A percentile compares a stretch with the other conserved stretches of the same genome.
phyloP scores from a whole-genome alignment of 768 basidiomycete genomes.

The Chalciporus sphaerocephalus region DNA sequence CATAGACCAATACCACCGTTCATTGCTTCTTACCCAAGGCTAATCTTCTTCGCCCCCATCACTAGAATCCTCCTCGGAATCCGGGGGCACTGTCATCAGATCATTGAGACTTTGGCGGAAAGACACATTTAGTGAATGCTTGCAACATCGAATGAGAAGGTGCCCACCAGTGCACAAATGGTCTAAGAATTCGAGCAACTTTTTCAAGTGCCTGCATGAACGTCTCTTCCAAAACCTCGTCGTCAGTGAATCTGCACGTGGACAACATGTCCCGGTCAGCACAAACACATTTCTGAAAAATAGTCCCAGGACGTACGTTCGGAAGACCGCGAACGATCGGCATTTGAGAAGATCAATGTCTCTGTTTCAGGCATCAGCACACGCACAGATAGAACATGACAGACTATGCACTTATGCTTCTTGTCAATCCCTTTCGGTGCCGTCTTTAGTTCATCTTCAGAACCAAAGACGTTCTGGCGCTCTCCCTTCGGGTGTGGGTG shows the following conservation, averaged over 20 bases:
- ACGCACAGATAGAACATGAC: not conserved
- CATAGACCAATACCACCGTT: not conserved
- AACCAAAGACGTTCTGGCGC: conserved; percentile 77
- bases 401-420: conserved; percentile 56
- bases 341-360: conserved; percentile 92
- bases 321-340: conserved; percentile 67
- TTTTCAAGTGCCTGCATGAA: conserved; percentile 62
- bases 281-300: not conserved
- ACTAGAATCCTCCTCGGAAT: conserved; percentile 21
- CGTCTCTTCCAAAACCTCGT: conserved; percentile 58
- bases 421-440: conserved; percentile 90
- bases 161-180: conserved; percentile 76
- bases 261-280: not conserved
- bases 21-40: not conserved
- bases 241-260: conserved; percentile 60
- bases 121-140: conserved; percentile 1
- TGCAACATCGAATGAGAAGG: conserved; percentile 1
- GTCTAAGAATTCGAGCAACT: conserved; percentile 53
- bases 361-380: conserved; percentile 32
- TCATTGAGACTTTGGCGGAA: conserved; percentile 54
- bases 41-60: conserved; percentile 9
- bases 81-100: conserved; percentile 55
- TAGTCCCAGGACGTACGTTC: conserved; percentile 41
- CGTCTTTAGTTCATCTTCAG: conserved; percentile 82
- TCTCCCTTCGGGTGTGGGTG: conserved; percentile 56